Conservation (phyloP, 1,284 basidiomycete genomes). For the Psilocybe mexicana region DNA sequence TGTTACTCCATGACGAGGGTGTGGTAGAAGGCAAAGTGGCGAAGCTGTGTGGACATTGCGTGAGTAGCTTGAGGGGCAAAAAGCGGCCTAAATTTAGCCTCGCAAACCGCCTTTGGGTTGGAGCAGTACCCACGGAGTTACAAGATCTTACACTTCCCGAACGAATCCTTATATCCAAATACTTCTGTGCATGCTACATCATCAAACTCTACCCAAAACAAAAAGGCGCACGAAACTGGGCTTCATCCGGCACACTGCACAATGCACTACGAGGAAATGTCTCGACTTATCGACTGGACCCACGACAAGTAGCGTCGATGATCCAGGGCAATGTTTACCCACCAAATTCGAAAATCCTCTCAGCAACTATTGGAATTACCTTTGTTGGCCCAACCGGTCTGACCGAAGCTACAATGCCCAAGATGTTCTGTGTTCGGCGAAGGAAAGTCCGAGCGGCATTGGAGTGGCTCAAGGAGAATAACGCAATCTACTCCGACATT, state of each 20-base stretch:
- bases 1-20: too few species aligned
- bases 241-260: conserved; percentile 22
- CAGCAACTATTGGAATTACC: conserved; percentile 28
- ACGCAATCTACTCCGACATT: conserved; percentile 27
- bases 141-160: conserved; percentile 24
- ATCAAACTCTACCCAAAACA: conserved; percentile 36
- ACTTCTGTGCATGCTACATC: conserved; percentile 31
- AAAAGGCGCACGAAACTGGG: conserved; percentile 4
- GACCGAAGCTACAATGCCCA: conserved; percentile 21
- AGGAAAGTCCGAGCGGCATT: conserved; percentile 25
- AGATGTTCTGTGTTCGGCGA: conserved; percentile 28
- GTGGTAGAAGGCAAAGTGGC: too few species aligned
- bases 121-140: conserved; percentile 28
- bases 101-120: conserved; percentile 38
- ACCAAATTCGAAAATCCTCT: conserved; percentile 20
- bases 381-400: conserved; percentile 27
- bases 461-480: conserved; percentile 35
- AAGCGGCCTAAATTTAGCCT: too few species aligned
- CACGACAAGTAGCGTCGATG: conserved; percentile 27
- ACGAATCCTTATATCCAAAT: conserved; percentile 27
- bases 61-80: too few species aligned
- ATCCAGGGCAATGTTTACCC: conserved; percentile 29
- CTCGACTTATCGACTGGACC: conserved; percentile 31
- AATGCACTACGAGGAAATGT: conserved; percentile 36
- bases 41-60: too few species aligned